These are phyloP conservation scores for Bombardia bombarda DNA, from an alignment of 495 filamentous ascomycete species.

Conservation along the genomic window DNA sequence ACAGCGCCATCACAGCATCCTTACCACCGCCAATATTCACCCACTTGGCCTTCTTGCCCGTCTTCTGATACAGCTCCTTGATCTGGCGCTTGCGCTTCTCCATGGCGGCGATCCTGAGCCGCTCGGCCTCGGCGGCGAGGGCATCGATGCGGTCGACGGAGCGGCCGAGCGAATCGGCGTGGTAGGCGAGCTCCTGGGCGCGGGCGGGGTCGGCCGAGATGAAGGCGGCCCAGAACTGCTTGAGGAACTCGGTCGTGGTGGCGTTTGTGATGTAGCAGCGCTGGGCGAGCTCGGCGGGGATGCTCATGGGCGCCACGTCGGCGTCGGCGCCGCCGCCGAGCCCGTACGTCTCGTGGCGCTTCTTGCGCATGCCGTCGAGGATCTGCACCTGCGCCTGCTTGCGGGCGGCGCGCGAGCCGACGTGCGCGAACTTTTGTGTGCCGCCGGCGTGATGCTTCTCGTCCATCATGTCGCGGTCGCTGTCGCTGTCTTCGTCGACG, in stretches of 20 bases:
- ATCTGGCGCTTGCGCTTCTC: constrained; percentile 63
- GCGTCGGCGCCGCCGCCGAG: constrained; percentile 25
- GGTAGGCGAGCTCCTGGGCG: constrained; percentile 63
- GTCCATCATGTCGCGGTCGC: constrained; percentile 53
- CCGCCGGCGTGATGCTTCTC: no score
- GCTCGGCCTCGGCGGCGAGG: constrained; percentile 72
- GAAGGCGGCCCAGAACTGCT: constrained; percentile 89
- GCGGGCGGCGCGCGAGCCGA: constrained; percentile 51
- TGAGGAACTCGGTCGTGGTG: constrained; percentile 88
- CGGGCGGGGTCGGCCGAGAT: constrained; percentile 68
- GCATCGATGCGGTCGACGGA: constrained; percentile 74
- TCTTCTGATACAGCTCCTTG: constrained; percentile 55
- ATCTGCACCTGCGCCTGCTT: constrained; percentile 50
- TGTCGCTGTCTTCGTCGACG: constrained; percentile 58
- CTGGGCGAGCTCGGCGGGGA: constrained; percentile 60
- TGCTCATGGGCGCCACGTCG: constrained; percentile 54
- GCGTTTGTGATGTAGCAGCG: constrained; percentile 78
- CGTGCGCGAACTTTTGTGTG: constrained; percentile 30
- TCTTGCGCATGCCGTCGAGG: constrained; percentile 40
- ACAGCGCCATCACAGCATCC: constrained; percentile 64
- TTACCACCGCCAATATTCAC: constrained; percentile 65
- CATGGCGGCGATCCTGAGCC: constrained; percentile 51
- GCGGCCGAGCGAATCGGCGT: constrained; percentile 69
- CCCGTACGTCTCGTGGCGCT: constrained; percentile 46
- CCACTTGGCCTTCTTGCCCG: constrained; percentile 58